These are phyloP conservation scores for Fraxinus americana DNA, from an alignment of 257 asterid genomes.

Conservation along the genomic window DNA sequence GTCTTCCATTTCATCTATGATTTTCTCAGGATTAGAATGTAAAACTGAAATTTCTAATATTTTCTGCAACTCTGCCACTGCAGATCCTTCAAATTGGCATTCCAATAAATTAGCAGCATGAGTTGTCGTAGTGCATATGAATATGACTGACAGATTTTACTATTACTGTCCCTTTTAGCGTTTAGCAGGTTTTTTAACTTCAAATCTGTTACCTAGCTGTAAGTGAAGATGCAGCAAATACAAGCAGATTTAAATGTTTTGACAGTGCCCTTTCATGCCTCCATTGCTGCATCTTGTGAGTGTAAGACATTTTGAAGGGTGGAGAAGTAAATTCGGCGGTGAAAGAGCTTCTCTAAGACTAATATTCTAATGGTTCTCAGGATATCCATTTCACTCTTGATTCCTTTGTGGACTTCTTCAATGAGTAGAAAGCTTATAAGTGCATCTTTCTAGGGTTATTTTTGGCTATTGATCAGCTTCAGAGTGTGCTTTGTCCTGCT, in stretches of 20 bases:
- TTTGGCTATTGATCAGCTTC: slow-evolving; percentile 14
- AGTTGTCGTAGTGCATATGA: not conserved
- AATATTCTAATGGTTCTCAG: not conserved
- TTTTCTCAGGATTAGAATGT: slow-evolving; percentile 40
- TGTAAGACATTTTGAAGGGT: not conserved
- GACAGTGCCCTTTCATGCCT: not conserved
- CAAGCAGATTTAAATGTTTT: not conserved
- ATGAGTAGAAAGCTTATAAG: not conserved
- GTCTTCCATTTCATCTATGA: slow-evolving; percentile 70
- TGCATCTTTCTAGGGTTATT: not conserved
- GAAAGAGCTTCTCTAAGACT: not conserved
- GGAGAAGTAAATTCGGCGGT: not conserved
- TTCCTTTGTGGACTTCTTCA: slow-evolving; percentile 2
- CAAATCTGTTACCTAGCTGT: not conserved
- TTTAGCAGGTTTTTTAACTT: slow-evolving; percentile 19
- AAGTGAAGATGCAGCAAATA: not conserved
- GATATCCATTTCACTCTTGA: slow-evolving; percentile 4
- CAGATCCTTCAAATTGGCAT: slow-evolving; percentile 48
- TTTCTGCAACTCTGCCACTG: slow-evolving; percentile 57
- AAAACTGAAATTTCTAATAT: slow-evolving; percentile 57
- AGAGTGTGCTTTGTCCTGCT: not conserved
- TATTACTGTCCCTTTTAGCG: not conserved
- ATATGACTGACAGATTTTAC: not conserved
- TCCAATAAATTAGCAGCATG: slow-evolving; percentile 36
- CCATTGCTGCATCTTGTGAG: slow-evolving; percentile 7